Evolutionary conservation across 345 rosid species (phyloP), one percentile per base, ranked within the genome.

Genomic region (Sisymbrium irio): DNA sequence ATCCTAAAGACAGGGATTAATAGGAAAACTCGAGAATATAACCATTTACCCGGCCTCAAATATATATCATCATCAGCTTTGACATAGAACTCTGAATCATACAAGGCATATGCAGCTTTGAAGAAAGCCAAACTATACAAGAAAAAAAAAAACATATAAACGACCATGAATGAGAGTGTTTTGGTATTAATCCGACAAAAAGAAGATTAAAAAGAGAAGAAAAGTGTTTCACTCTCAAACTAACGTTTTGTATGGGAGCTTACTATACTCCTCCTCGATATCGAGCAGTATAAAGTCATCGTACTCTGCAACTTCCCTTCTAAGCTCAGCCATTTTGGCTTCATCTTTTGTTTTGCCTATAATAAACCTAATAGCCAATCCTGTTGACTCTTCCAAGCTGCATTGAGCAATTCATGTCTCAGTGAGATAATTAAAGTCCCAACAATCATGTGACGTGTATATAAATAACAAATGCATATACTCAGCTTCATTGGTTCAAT

Each of bases 161-260:
- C 46, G 3, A 62, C 61, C 46, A 71, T 7, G 41, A 9, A 68
- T 62, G 2, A 50, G 12, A 41, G 25, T 1, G 0, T 18, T 12
- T 47, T 12, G 47, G 0, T 3, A 53, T 49, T 27, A 11, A 64
- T n/a, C 37, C 11, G 9, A 14, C 58, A 62, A 15, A 63, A 14
- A 15, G 6, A 37, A 22, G 15, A n/a, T 17, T n/a, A 65, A 42
- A 4, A 0, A 44, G 36, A 10, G 37, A 32, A 11, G n/a, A n/a
- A 4, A 47, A 56, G 42, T 51, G 47, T 45, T 54, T n/a, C n/a
- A 46, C 19, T 49, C 40, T 77, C 46, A 58, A 76, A 87, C 94
- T 87, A 77, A 94, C 98, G 97, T 94, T 94, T 94, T 94, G 88
- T 91, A 85, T 1, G 98, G 97, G 35, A 94, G 98, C 87, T 87